Base-by-base conservation (phyloP, 2,329 filamentous ascomycete genomes). In the Metarhizium guizhouense region DNA sequence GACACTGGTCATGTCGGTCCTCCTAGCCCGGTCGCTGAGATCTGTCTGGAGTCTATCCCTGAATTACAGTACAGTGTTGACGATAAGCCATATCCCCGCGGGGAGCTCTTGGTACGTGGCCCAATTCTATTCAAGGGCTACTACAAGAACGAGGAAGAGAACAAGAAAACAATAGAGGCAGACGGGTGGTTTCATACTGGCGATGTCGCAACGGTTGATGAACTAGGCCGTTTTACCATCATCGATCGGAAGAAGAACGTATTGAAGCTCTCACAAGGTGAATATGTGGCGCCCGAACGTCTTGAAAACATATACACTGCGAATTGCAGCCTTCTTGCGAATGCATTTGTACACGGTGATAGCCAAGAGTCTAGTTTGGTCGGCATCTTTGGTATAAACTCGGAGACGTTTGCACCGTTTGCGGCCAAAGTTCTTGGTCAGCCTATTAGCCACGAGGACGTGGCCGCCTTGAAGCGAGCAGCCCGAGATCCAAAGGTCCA, bases 191-290 rank as follows among this genome's bases (percentile, higher is more conserved):
- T 99, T 82, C 87, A 88, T 69, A 96, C 91, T 0, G 94, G 94
- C 56, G 94, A 99, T 65, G 92, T 99, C 61, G 90, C 85, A 66
- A 82, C 85, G 60, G 79, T 99, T 29, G 93, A 99, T 71, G 84
- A 84, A 62, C 72, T 88, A 66, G 94, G 94, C 60, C 89, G 91
- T 58, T 87, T 97, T 77, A 85, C 83, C 72, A 95, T 99, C 72
- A 87, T 99, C 65, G 94, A 99, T 72, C 91, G 94, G 64, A 86
- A 90, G 74, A 99, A 99, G 87, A 97, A 97, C 73, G 90, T 97
- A 18, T 84, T 99, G 68, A 99, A 99, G 81, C 83, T 97, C 54
- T 86, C 92, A 0, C 93, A 97, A 72, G 94, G 94, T 70, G 94
- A 99, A 75, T 97, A 99, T 74, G 90, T 97, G 65, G 96, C 92